Conservation (phyloP, 2,329 filamentous ascomycete species). For the Epichloe hybrida region DNA sequence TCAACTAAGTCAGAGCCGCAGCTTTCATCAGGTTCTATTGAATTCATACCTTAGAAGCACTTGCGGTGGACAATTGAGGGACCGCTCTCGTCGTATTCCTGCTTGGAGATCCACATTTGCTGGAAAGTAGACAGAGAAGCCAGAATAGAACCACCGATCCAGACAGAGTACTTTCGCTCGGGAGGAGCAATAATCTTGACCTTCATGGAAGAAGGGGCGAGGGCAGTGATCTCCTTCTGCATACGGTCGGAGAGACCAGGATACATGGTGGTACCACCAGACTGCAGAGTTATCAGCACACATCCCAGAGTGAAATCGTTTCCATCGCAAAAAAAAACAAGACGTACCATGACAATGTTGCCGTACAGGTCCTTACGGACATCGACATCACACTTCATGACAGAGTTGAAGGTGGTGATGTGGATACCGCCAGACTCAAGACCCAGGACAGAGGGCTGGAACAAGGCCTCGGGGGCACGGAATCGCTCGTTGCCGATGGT, state of each 20-base stretch:
- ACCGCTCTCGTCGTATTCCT: slow-evolving; percentile 99
- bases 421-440: slow-evolving; percentile 98
- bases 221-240: slow-evolving; percentile 99
- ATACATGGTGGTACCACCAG: slow-evolving; percentile 99
- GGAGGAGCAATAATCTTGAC: slow-evolving; percentile 99
- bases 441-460: slow-evolving; percentile 97
- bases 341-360: slow-evolving; percentile 98
- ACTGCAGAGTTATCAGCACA: slow-evolving; percentile 40
- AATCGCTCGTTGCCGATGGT: slow-evolving; percentile 99
- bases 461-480: slow-evolving; percentile 98
- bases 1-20: neutral
- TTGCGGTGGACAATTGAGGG: slow-evolving; percentile 99
- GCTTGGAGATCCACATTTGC: slow-evolving; percentile 99
- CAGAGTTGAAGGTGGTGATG: slow-evolving; percentile 99
- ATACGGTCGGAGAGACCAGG: slow-evolving; percentile 99
- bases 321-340: too few relatives aligned
- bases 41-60: slow-evolving; percentile 81
- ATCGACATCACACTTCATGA: slow-evolving; percentile 99
- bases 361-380: slow-evolving; percentile 99
- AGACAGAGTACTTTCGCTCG: slow-evolving; percentile 99
- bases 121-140: slow-evolving; percentile 99
- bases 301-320: neutral
- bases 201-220: slow-evolving; percentile 99
- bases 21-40: neutral
- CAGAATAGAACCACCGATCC: slow-evolving; percentile 99